Percentiles rank a stretch among this genome's conserved stretches.
Conservation (phyloP, 371 early-diverging fungal species). For the Mortierella sp. region DNA sequence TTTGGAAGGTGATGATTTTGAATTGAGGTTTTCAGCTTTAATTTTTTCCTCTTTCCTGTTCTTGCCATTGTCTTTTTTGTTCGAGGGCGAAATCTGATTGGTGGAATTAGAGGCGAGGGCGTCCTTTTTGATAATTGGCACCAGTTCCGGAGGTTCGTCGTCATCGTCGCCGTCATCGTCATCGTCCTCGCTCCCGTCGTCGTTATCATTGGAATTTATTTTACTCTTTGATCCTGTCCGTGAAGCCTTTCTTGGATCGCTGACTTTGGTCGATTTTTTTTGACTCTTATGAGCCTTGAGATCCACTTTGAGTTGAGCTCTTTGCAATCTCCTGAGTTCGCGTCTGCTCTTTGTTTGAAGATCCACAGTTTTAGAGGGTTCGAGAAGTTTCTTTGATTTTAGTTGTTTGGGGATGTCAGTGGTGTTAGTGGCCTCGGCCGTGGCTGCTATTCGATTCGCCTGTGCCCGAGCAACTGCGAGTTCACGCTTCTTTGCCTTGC, state of each 20-base stretch:
- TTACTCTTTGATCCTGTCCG: background rate
- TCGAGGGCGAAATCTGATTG: background rate
- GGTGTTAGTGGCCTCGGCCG: background rate
- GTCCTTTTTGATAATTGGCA: conserved; percentile 1
- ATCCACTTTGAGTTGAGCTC: background rate
- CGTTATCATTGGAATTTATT: background rate
- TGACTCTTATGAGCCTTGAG: background rate
- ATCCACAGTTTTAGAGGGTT: background rate
- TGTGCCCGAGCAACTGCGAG: background rate
- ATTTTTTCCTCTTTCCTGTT: background rate
- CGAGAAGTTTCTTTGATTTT: background rate
- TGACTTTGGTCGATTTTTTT: background rate
- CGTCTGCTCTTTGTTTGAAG: conserved; percentile 9
- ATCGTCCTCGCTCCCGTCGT: background rate
- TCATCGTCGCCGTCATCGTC: background rate
- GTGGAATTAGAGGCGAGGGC: background rate
- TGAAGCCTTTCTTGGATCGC: background rate
- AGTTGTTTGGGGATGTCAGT: background rate
- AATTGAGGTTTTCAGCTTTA: background rate
- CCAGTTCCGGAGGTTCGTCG: conserved; percentile 20
- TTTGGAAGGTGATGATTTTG: background rate
- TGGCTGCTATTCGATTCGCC: background rate
- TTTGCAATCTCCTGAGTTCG: conserved; percentile 2
- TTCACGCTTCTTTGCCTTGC: conserved; percentile 11
- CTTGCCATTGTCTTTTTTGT: background rate